Percentiles rank a stretch among this genome's conserved stretches.
phyloP scores from a whole-genome alignment of 306 rosid genomes.

The Adenanthera pavonina region DNA sequence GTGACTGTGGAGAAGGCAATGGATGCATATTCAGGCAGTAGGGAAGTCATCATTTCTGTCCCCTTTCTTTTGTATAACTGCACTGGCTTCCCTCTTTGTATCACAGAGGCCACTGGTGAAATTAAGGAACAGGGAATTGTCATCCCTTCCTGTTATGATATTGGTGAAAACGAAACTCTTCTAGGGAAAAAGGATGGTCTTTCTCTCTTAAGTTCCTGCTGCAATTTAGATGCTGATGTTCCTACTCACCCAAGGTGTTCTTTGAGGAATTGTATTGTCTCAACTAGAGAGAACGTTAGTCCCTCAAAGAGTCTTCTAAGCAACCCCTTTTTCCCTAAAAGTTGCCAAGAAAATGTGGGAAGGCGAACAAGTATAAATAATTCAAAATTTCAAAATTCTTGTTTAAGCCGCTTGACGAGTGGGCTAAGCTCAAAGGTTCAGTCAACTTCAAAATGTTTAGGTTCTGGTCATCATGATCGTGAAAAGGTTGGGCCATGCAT shows the following conservation, averaged over 20 bases:
- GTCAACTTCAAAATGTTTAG: conserved; percentile 45
- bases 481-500: conserved; percentile 74
- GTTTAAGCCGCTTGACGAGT: conserved; percentile 42
- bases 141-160: conserved; percentile 71
- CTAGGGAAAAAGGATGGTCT: conserved; percentile 66
- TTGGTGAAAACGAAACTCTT: conserved; percentile 52
- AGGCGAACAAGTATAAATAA: conserved; percentile 44
- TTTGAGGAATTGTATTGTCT: conserved; percentile 51
- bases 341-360: conserved; percentile 40
- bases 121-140: conserved; percentile 49
- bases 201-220: conserved; percentile 54
- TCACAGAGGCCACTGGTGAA: conserved; percentile 62
- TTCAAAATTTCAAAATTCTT: conserved; percentile 39
- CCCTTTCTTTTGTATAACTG: conserved; percentile 92
- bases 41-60: conserved; percentile 76
- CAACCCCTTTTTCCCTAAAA: conserved; percentile 43
- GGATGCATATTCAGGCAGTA: conserved; percentile 84
- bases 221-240: conserved; percentile 41
- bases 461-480: conserved; percentile 54
- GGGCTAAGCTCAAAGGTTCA: conserved; percentile 41
- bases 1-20: conserved; percentile 81
- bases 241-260: conserved; percentile 40
- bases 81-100: conserved; percentile 70
- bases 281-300: conserved; percentile 55
- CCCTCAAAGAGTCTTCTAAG: conserved; percentile 38